Conservation (phyloP, 306 rosid genomes). For the Malus sieversii region DNA sequence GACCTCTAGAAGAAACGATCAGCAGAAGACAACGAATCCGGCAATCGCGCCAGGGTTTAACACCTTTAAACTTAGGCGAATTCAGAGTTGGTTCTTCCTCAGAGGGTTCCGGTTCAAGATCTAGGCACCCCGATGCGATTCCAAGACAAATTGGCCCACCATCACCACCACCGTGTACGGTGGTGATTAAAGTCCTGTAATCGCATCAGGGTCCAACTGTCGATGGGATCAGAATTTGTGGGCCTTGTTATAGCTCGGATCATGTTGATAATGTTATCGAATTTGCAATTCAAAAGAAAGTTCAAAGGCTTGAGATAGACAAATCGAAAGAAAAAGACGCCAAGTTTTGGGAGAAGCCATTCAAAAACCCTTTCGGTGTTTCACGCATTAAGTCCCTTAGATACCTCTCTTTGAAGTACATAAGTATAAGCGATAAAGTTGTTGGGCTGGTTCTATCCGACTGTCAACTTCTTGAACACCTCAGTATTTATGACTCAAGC, state of each 20-base stretch:
- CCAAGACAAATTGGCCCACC: no score
- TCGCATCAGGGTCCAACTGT: not conserved
- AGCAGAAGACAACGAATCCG: no score
- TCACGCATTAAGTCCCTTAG: not conserved
- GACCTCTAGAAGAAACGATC: no score
- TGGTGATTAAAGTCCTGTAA: not conserved
- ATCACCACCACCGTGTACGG: no score
- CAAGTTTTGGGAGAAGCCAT: not conserved
- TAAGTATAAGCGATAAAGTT: not conserved
- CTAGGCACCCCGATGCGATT: no score
- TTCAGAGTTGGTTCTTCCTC: no score
- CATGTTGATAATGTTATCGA: not conserved
- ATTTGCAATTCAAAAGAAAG: not conserved
- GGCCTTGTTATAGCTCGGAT: not conserved
- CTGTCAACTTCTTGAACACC: not conserved
- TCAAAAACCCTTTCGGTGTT: not conserved
- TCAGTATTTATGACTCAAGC: not conserved
- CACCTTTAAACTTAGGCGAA: no score
- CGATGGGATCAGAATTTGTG: not conserved
- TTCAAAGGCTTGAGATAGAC: not conserved
- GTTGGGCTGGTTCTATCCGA: not conserved
- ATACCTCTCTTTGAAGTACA: not conserved
- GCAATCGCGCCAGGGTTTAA: no score
- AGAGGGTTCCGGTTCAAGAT: no score
- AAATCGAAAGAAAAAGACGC: no score